Evolutionary conservation across 768 basidiomycete species (phyloP).

Genomic region (Boletales sp.): DNA sequence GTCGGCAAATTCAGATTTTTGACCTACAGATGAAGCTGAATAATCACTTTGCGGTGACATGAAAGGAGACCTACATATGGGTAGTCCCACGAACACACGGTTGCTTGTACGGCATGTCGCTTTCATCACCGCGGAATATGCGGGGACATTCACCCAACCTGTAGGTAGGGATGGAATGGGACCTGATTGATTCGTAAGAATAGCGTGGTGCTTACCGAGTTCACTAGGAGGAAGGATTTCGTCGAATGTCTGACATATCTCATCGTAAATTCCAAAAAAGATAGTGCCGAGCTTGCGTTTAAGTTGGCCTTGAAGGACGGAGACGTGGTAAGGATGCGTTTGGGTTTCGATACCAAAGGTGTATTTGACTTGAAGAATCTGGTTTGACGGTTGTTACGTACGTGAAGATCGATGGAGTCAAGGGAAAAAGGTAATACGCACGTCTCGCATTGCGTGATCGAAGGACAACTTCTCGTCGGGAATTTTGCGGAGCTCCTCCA

Average conservation of each 20-base stretch:
- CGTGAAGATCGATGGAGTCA: slow-evolving; percentile 4
- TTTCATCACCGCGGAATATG: slow-evolving; percentile 26
- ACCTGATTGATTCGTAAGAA: slow-evolving; percentile 8
- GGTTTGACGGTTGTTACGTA: slow-evolving; percentile 22
- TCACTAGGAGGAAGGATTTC: slow-evolving; percentile 23
- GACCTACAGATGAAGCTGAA: slow-evolving; percentile 26
- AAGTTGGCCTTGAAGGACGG: slow-evolving; percentile 30
- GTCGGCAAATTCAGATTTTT: slow-evolving; percentile 34
- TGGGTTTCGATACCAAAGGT: slow-evolving; percentile 34
- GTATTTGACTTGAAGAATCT: slow-evolving; percentile 38
- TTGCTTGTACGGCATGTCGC: slow-evolving; percentile 38
- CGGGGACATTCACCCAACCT: slow-evolving; percentile 32
- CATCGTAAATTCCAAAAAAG: slow-evolving; percentile 33
- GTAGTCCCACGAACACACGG: slow-evolving; percentile 39
- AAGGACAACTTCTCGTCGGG: slow-evolving; percentile 46
- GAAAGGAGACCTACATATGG: slow-evolving; percentile 30
- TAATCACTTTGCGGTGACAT: not conserved
- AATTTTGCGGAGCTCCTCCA: slow-evolving; percentile 51
- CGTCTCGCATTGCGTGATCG: slow-evolving; percentile 37
- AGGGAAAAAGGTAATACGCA: slow-evolving; percentile 18
- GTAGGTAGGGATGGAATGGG: not conserved
- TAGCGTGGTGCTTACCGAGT: slow-evolving; percentile 14
- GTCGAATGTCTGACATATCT: slow-evolving; percentile 31
- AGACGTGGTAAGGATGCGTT: slow-evolving; percentile 34
- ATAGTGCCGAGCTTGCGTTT: slow-evolving; percentile 32